phyloP scores from a whole-genome alignment of 2,329 filamentous ascomycete species.

The Colletotrichum lentis region DNA sequence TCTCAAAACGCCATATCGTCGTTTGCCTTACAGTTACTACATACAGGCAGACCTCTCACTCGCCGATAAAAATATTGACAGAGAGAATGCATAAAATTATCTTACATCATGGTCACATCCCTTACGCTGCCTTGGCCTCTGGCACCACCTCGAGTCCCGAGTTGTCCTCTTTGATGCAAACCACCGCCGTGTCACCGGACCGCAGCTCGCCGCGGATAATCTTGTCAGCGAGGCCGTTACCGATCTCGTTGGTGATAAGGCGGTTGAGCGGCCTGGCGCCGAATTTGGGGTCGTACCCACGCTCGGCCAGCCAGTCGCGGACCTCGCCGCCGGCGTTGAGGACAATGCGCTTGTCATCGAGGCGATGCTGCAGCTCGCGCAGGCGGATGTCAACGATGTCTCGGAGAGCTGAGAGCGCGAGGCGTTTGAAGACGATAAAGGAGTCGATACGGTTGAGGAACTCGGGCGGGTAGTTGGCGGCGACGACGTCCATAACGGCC shows the following conservation, averaged over 20 bases:
- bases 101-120: conserved; percentile 8
- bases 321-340: conserved; percentile 76
- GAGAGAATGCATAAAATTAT: background rate
- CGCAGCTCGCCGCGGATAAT: conserved; percentile 88
- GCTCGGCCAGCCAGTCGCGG: conserved; percentile 85
- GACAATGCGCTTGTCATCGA: conserved; percentile 85
- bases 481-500: conserved; percentile 89
- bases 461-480: conserved; percentile 80
- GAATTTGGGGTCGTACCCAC: conserved; percentile 90
- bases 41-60: background rate
- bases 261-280: conserved; percentile 91
- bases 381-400: conserved; percentile 95
- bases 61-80: background rate
- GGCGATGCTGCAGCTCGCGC: conserved; percentile 79
- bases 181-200: conserved; percentile 75
- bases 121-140: background rate
- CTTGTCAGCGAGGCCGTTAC: conserved; percentile 86
- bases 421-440: conserved; percentile 93
- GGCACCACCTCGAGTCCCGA: conserved; percentile 62
- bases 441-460: conserved; percentile 97
- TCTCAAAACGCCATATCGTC: background rate
- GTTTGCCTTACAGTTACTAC: background rate
- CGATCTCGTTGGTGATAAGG: conserved; percentile 88
- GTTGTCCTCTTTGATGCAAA: conserved; percentile 71
- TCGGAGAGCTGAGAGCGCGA: conserved; percentile 78